Evolutionary conservation across 2,329 filamentous ascomycete genomes (phyloP).

Genomic region (Phoma sp.): DNA sequence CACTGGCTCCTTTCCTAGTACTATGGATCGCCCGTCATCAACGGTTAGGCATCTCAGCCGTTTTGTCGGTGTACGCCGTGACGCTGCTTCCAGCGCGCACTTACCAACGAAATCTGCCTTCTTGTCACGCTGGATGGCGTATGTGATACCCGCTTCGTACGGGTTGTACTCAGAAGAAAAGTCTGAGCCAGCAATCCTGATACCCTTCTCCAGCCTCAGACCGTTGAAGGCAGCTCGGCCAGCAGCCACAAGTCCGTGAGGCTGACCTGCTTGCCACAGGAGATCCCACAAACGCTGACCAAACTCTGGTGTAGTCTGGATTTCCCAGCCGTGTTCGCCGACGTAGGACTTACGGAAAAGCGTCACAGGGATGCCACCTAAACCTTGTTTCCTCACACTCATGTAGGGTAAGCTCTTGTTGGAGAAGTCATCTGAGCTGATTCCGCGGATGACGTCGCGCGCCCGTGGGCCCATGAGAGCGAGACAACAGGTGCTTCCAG

Average conservation of each 20-base stretch:
- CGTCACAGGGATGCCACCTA: conserved; percentile 63
- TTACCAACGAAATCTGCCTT: conserved; percentile 58
- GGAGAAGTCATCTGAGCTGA: conserved; percentile 56
- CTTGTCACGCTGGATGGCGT: conserved; percentile 58
- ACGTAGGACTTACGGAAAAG: conserved; percentile 65
- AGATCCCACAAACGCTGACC: conserved; percentile 65
- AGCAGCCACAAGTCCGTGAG: conserved; percentile 63
- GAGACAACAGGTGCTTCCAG: conserved; percentile 64
- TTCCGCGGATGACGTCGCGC: conserved; percentile 56
- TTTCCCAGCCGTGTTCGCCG: conserved; percentile 68
- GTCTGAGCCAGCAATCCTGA: conserved; percentile 63
- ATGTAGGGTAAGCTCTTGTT: conserved; percentile 58
- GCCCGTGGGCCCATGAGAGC: conserved; percentile 68
- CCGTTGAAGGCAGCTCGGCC: conserved; percentile 65
- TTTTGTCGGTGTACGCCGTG: conserved; percentile 44
- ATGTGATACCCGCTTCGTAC: conserved; percentile 62
- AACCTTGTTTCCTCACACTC: conserved; percentile 55
- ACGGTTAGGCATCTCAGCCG: conserved; percentile 59
- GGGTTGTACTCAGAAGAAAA: conserved; percentile 67
- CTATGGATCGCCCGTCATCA: conserved; percentile 62
- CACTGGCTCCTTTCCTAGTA: conserved; percentile 68
- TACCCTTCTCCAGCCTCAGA: conserved; percentile 65
- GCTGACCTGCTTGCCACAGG: conserved; percentile 61
- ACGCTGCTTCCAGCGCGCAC: conserved; percentile 53
- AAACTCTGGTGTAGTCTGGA: conserved; percentile 65